Evolutionary conservation across 345 rosid species (phyloP), one percentile per base, ranked within the genome.

Genomic region (Lagerstroemia speciosa): DNA sequence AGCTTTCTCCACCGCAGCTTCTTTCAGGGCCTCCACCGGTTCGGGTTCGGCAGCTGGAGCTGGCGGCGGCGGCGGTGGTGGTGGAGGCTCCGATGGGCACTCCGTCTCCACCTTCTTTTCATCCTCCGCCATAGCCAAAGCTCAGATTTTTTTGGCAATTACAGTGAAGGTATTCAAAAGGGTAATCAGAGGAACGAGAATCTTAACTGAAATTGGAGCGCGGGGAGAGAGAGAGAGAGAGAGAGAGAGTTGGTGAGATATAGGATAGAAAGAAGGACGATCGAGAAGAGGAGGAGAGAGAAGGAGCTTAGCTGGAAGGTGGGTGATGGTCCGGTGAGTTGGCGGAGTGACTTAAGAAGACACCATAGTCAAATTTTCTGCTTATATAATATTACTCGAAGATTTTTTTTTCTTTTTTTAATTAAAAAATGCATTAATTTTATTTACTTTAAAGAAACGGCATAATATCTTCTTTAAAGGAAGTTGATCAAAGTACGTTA

Each of bases 1-100:
- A 12, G 86, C 14, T 74, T 86, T 84, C 79, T 83, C 85, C 72
- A 80, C 84, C 38, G 75, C 66, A 30, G 72, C 78, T 9, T 81
- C 85, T 58, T 77, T 79, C 10, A 79, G 68, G 46, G 71, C 41
- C 16, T 79, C 78, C 40, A 50, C 73, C 8, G 81, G 32, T 62
- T 68, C 78, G 6, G 77, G 61, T 2, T 53, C 67, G 5, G 57
- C 67, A 10, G 22, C 34, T 0, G 64, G 46, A 24, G 26, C 68
- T 41, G 41, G 65, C 6, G 75, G 66, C 19, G 77, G 74, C 30
- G 67, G n/a, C n/a, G n/a, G n/a, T n/a, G n/a, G n/a, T n/a, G n/a
- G 74, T 5, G 74, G 58, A 20, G 77, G 73, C 26, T 71, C 77
- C 3, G 78, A 43, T 1, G 81, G 74, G 26, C 75, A 6, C 37